Percentiles rank a stretch among this genome's conserved stretches.
Conservation (phyloP, 2,329 filamentous ascomycete genomes). For the Epichloe sibirici region DNA sequence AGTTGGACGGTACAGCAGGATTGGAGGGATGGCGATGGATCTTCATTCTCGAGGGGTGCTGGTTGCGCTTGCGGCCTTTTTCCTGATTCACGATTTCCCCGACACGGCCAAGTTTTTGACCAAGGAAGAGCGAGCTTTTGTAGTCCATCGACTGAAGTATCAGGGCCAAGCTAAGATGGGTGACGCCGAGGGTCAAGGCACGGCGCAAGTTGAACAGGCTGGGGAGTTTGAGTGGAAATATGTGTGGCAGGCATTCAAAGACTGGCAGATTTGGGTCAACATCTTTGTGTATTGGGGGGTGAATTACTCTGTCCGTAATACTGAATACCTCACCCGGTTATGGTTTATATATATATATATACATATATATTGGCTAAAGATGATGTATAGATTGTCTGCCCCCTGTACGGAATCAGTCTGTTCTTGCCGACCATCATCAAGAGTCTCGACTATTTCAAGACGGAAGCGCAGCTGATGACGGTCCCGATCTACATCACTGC, state of each 20-base stretch:
- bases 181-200: constrained; percentile 7
- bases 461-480: constrained; percentile 50
- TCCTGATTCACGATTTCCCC: constrained; percentile 68
- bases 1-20: constrained; percentile 55
- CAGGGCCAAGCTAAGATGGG: constrained; percentile 34
- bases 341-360: too few relatives aligned
- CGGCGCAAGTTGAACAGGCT: constrained; percentile 42
- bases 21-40: constrained; percentile 53
- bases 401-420: constrained; percentile 43
- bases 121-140: constrained; percentile 56
- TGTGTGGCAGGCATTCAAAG: constrained; percentile 57
- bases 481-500: constrained; percentile 50
- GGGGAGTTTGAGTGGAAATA: constrained; percentile 69
- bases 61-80: constrained; percentile 55
- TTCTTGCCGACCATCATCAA: constrained; percentile 54
- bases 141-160: constrained; percentile 55
- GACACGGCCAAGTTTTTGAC: constrained; percentile 65
- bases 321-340: too few relatives aligned
- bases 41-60: constrained; percentile 57
- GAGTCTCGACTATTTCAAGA: constrained; percentile 44
- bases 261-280: constrained; percentile 65
- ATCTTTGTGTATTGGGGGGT: constrained; percentile 54
- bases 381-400: constrained; percentile 32
- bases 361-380: not conserved
- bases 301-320: constrained; percentile 17